A percentile compares a stretch with the other conserved stretches of the same genome.
phyloP scores from a whole-genome alignment of 139 green algal species.

The Prasinococcaceae sp. region DNA sequence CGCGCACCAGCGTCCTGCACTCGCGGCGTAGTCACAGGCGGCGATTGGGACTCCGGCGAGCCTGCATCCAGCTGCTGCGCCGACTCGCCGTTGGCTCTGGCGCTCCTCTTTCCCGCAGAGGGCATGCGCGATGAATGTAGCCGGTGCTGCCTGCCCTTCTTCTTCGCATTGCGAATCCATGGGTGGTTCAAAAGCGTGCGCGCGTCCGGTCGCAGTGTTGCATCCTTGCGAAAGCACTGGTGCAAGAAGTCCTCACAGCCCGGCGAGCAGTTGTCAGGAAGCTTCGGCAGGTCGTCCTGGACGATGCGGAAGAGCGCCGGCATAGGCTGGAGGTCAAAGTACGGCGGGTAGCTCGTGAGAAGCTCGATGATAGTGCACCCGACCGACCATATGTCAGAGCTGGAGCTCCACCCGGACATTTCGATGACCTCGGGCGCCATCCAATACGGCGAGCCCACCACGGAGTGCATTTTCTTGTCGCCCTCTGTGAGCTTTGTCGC shows the following conservation, averaged over 20 bases:
- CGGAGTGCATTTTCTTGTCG: slow-evolving; percentile 26
- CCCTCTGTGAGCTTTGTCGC: slow-evolving; percentile 63
- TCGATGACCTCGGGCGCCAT: slow-evolving; percentile 95
- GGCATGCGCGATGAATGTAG: not conserved
- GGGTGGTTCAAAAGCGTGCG: slow-evolving; percentile 59
- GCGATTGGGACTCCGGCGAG: too few species aligned
- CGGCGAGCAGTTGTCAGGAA: slow-evolving; percentile 57
- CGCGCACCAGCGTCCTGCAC: too few species aligned
- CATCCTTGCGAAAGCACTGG: slow-evolving; percentile 88
- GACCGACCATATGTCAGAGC: slow-evolving; percentile 88
- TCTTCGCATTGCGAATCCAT: slow-evolving; percentile 62
- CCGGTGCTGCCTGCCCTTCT: not conserved
- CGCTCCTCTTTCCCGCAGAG: too few species aligned
- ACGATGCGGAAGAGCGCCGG: slow-evolving; percentile 89
- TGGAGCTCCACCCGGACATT: slow-evolving; percentile 70
- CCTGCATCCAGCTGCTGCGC: too few species aligned
- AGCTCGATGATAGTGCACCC: slow-evolving; percentile 90
- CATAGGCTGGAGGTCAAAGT: slow-evolving; percentile 88
- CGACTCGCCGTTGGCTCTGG: too few species aligned
- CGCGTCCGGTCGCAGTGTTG: slow-evolving; percentile 50
- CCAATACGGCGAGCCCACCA: slow-evolving; percentile 84
- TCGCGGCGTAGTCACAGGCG: too few species aligned
- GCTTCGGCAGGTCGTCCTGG: slow-evolving; percentile 61
- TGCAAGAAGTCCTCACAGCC: slow-evolving; percentile 72
- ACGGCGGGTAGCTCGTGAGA: slow-evolving; percentile 79